Conservation (phyloP, 2,329 filamentous ascomycete species). For the Trichoderma polysporum region DNA sequence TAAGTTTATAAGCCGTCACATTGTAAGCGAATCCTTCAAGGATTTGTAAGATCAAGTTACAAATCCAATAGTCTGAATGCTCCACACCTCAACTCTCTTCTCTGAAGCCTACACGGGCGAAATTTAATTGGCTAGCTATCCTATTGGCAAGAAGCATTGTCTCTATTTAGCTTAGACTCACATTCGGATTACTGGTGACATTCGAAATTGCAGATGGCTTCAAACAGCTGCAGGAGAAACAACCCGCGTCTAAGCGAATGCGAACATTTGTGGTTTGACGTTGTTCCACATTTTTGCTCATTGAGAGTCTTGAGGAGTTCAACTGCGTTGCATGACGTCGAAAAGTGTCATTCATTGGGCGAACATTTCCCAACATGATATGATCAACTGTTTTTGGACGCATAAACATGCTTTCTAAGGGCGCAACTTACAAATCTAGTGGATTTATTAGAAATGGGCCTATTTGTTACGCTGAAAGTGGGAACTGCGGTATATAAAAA, state of each 20-base stretch:
- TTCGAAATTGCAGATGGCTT: neutral
- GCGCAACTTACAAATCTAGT: conserved; percentile 7
- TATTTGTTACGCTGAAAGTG: neutral
- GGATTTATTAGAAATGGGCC: neutral
- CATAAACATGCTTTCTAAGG: neutral
- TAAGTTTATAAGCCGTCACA: too few species aligned
- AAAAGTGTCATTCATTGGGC: neutral
- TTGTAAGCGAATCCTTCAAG: too few species aligned
- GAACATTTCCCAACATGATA: neutral
- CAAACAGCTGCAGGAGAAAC: neutral
- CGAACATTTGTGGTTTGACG: too few species aligned
- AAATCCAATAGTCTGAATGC: neutral
- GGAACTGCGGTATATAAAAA: neutral
- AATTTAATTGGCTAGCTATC: neutral
- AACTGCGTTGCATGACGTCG: neutral
- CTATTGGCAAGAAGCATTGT: neutral
- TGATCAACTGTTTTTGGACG: neutral
- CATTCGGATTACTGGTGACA: neutral
- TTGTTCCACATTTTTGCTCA: too few species aligned
- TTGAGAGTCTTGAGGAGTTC: neutral
- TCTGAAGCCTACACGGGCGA: neutral
- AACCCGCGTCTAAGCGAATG: too few species aligned
- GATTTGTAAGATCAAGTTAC: too few species aligned
- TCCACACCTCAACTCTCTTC: neutral
- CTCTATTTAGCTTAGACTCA: neutral